Base-by-base conservation (phyloP, 2,329 filamentous ascomycete species). In the Exophiala sp. region DNA sequence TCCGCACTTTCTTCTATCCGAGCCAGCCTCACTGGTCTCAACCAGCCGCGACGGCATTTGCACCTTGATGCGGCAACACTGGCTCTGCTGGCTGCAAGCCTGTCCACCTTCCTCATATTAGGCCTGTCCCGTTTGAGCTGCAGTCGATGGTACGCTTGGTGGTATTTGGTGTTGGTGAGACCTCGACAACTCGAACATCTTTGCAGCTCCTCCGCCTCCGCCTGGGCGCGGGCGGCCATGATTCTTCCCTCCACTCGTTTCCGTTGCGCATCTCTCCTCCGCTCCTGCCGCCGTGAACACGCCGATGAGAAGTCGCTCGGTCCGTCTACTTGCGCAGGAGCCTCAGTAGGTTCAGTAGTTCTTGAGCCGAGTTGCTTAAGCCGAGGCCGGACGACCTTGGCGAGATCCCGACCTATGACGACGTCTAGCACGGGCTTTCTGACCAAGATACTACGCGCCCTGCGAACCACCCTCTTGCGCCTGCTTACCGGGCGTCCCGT, bases 321-420 rank as follows among this genome's bases (percentile, higher is more conserved):
- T 14, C 52, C 52, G 32, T 53, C 52, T 14, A 53, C 13, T 19
- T 41, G 32, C 27, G 50, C 39, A 16, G 48, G 43, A 18, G 23
- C 27, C 19, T 11, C 21, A 21, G 40, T 13, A 18, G 29, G 18
- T 14, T 19, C 35, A 16, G 45, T 30, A 21, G 45, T 32, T 6
- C 22, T n/a, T n/a, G n/a, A n/a, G n/a, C n/a, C 41, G 29, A n/a
- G 27, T 22, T 38, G 13, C 18, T 51, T 44, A 29, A 60, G 44
- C 29, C 41, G 44, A 24, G 56, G 51, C 39, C 55, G 50, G 11
- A 56, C 52, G 8, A 43, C 13, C 14, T 49, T 45, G 9, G 53
- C 52, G 14, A 58, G 35, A n/a, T 55, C 44, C 10, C 46, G 43
- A 19, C 56, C 58, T 18, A 60, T 14, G n/a, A 58, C 43, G 35